phyloP scores from a whole-genome alignment of 2,329 filamentous ascomycete species.

The Leptographium wingfieldii region DNA sequence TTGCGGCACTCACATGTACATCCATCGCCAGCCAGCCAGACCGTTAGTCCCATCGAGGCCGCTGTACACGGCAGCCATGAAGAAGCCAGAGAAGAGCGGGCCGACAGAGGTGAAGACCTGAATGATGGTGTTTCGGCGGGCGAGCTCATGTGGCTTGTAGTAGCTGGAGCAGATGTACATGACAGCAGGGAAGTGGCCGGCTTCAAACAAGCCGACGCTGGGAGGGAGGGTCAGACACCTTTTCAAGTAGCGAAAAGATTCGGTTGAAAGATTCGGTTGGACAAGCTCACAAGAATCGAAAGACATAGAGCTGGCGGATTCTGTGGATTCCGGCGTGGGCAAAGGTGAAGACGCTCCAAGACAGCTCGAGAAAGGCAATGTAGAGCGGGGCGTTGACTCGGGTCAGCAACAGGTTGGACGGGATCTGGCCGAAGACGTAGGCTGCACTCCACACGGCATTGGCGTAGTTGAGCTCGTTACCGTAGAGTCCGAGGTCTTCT shows the following conservation, averaged over 20 bases:
- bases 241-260: neutral
- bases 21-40: slow-evolving; percentile 16
- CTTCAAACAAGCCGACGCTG: slow-evolving; percentile 18
- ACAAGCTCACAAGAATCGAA: slow-evolving; percentile 14
- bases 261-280: neutral
- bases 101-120: slow-evolving; percentile 17
- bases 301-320: slow-evolving; percentile 16
- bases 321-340: slow-evolving; percentile 15
- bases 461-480: slow-evolving; percentile 21
- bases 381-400: slow-evolving; percentile 17
- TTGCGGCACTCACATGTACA: slow-evolving; percentile 13
- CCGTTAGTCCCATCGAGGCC: slow-evolving; percentile 17
- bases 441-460: slow-evolving; percentile 30
- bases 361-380: slow-evolving; percentile 37
- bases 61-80: slow-evolving; percentile 16
- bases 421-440: slow-evolving; percentile 20
- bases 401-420: slow-evolving; percentile 33
- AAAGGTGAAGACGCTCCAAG: slow-evolving; percentile 17
- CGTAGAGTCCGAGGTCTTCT: slow-evolving; percentile 18
- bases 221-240: neutral
- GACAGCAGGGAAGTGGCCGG: slow-evolving; percentile 18
- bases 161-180: slow-evolving; percentile 20
- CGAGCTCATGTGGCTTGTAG: slow-evolving; percentile 19
- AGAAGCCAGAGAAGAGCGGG: slow-evolving; percentile 16
- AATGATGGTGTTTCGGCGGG: slow-evolving; percentile 18